Conservation (phyloP, 2,329 filamentous ascomycete species). For the Colletotrichum incanum region DNA sequence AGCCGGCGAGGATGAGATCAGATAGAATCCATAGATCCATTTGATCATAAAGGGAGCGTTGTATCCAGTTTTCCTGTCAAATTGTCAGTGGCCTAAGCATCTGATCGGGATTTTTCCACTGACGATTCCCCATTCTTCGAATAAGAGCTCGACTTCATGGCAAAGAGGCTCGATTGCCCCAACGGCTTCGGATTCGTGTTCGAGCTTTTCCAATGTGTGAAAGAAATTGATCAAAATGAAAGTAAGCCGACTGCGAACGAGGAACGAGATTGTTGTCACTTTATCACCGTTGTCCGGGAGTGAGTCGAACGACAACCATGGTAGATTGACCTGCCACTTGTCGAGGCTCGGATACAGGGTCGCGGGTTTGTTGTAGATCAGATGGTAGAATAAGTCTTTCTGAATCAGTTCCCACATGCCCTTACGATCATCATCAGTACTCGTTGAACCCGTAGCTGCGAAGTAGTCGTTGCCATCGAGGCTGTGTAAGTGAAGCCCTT, state of each 20-base stretch:
- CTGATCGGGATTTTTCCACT: conserved; percentile 17
- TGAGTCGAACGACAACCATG: conserved; percentile 50
- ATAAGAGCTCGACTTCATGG: conserved; percentile 48
- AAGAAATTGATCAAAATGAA: conserved; percentile 52
- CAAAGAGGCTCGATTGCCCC: conserved; percentile 45
- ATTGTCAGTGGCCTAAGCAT: neutral
- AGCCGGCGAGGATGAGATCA: conserved; percentile 49
- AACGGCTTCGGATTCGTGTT: conserved; percentile 18
- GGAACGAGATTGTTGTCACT: conserved; percentile 49
- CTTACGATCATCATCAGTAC: conserved; percentile 47
- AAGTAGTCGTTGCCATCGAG: conserved; percentile 48
- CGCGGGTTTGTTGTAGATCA: conserved; percentile 52
- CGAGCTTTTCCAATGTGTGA: conserved; percentile 12
- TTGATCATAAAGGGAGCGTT: conserved; percentile 43
- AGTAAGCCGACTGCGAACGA: conserved; percentile 50
- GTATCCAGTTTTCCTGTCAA: conserved; percentile 48
- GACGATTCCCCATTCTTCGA: conserved; percentile 51
- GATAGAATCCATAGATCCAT: conserved; percentile 48
- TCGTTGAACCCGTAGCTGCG: conserved; percentile 14
- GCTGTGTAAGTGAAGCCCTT: conserved; percentile 51
- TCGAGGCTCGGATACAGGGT: conserved; percentile 46
- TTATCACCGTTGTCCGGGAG: conserved; percentile 41
- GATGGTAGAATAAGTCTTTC: conserved; percentile 52
- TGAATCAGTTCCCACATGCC: conserved; percentile 54
- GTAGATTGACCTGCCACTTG: conserved; percentile 52